These are phyloP conservation scores for Neurospora sp. DNA, from an alignment of 2,329 filamentous ascomycete species.

Conservation along the genomic window DNA sequence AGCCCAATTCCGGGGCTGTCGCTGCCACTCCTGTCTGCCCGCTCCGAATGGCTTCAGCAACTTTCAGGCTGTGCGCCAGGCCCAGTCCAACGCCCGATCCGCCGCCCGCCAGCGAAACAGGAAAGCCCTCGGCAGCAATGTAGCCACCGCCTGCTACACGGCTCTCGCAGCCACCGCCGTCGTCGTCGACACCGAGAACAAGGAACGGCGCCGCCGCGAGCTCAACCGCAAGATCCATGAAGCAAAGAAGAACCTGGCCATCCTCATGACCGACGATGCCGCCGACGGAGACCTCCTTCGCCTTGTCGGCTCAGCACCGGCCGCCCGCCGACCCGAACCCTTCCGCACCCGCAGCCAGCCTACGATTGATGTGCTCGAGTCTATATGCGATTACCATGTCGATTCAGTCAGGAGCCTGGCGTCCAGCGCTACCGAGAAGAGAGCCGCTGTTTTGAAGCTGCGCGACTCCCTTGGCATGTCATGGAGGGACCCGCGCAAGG, in stretches of 20 bases:
- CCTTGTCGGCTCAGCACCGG: not conserved
- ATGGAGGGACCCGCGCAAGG: not conserved
- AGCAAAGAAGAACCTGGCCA: slow-evolving; percentile 37
- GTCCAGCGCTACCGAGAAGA: slow-evolving; percentile 1
- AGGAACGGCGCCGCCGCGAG: slow-evolving; percentile 46
- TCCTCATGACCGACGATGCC: slow-evolving; percentile 25
- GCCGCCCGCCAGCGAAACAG: slow-evolving; percentile 32
- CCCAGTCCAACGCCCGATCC: not conserved
- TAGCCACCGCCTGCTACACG: slow-evolving; percentile 59
- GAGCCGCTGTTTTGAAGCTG: not conserved
- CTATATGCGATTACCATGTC: slow-evolving; percentile 11
- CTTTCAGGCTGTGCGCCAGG: not conserved
- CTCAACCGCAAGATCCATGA: slow-evolving; percentile 52
- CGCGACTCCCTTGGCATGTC: not conserved
- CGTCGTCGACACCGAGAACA: slow-evolving; percentile 49
- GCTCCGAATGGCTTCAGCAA: slow-evolving; percentile 37
- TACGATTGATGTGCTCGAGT: slow-evolving; percentile 6
- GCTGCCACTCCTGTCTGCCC: slow-evolving; percentile 51
- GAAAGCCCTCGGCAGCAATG: slow-evolving; percentile 39
- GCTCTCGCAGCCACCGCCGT: slow-evolving; percentile 56
- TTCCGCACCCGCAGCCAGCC: slow-evolving; percentile 2
- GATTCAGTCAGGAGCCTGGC: not conserved
- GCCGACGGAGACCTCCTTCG: slow-evolving; percentile 10
- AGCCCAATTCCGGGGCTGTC: slow-evolving; percentile 52
- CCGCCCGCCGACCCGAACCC: slow-evolving; percentile 1